A percentile compares a stretch with the other conserved stretches of the same genome.
phyloP scores from a whole-genome alignment of 495 filamentous ascomycete genomes.

The Podospora pseudoanserina region DNA sequence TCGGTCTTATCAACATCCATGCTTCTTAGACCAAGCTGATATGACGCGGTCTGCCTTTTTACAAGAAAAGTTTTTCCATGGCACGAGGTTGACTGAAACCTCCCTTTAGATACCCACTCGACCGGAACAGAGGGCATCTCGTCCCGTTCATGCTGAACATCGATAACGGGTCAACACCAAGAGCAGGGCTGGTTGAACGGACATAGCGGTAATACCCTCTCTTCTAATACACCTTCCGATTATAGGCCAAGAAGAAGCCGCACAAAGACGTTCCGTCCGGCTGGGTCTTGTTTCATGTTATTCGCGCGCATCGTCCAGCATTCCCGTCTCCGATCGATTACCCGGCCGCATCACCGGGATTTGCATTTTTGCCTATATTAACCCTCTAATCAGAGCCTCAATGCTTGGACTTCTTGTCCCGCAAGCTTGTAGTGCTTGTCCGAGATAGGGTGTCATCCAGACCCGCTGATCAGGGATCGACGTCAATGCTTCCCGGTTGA shows the following conservation, averaged over 20 bases:
- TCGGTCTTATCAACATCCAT: too few species aligned
- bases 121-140: not conserved
- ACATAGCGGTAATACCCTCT: not conserved
- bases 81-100: not conserved
- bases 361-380: not conserved
- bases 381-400: not conserved
- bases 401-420: not conserved
- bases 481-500: not conserved
- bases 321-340: not conserved
- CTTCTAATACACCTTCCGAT: not conserved
- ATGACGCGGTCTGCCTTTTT: too few species aligned
- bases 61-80: not conserved
- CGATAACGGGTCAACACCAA: not conserved
- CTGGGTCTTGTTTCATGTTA: not conserved
- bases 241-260: not conserved
- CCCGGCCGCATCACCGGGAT: not conserved
- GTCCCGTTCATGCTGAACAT: not conserved
- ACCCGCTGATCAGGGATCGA: not conserved
- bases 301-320: not conserved
- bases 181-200: not conserved
- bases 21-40: too few species aligned
- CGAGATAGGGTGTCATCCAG: not conserved
- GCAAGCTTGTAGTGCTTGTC: not conserved
- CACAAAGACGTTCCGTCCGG: not conserved
- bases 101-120: not conserved